These are phyloP conservation scores for Protomyces lactucae-debilis DNA, from an alignment of 1,139 yeast genomes.

Conservation along the genomic window DNA sequence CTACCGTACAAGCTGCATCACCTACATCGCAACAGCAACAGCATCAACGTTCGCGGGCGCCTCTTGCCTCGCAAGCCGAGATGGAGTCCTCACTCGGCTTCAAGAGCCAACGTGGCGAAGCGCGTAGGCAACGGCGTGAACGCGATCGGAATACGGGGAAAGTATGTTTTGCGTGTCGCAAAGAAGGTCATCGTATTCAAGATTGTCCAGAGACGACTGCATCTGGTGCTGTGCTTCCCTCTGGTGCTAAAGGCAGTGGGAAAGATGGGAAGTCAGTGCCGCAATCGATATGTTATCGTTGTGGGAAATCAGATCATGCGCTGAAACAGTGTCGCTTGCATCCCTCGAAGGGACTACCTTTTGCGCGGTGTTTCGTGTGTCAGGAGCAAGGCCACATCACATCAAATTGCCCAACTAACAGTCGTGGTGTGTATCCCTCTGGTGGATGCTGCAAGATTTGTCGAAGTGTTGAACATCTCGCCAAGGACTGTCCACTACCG, in stretches of 20 bases:
- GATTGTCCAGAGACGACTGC: constrained; percentile 24
- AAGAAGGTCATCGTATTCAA: constrained; percentile 26
- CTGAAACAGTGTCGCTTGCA: constrained; percentile 21
- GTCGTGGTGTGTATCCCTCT: constrained; percentile 28
- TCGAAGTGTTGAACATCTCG: constrained; percentile 24
- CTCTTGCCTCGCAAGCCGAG: constrained; percentile 4
- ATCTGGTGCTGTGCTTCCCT: neutral
- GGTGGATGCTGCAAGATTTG: constrained; percentile 30
- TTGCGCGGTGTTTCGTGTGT: constrained; percentile 29
- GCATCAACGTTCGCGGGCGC: neutral
- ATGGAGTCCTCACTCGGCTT: constrained; percentile 5
- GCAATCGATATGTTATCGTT: constrained; percentile 27
- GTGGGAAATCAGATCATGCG: constrained; percentile 28
- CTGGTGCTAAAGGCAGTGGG: neutral
- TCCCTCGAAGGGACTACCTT: constrained; percentile 20
- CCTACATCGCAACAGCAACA: neutral
- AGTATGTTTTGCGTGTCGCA: constrained; percentile 27
- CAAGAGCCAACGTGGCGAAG: constrained; percentile 14
- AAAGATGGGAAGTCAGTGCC: neutral
- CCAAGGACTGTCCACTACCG: constrained; percentile 26
- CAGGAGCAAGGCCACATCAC: constrained; percentile 28
- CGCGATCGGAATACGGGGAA: constrained; percentile 23
- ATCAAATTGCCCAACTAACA: constrained; percentile 27
- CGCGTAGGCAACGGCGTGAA: constrained; percentile 19
- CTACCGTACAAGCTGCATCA: neutral